Evolutionary conservation across 352 stramenopile species (phyloP).

Genomic region (Thraustotheca clavata): DNA sequence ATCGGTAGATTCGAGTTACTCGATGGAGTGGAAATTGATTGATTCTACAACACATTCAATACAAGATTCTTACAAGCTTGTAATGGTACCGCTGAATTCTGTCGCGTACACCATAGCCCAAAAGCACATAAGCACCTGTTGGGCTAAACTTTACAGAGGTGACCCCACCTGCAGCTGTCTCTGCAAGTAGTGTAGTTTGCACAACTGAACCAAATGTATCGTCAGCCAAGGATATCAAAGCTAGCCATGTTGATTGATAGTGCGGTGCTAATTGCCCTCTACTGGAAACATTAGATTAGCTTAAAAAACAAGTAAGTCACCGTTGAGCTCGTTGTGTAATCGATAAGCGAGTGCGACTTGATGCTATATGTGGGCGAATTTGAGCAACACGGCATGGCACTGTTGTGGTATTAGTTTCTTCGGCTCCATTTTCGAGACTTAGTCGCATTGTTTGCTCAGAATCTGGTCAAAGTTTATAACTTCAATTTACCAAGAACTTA

Average conservation of each 20-base stretch:
- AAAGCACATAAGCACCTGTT: conserved; percentile 72
- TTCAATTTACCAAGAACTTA: not conserved
- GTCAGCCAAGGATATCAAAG: conserved; percentile 66
- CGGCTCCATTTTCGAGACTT: not conserved
- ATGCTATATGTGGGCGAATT: conserved; percentile 77
- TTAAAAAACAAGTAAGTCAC: not conserved
- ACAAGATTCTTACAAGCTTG: not conserved
- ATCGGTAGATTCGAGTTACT: conserved; percentile 82
- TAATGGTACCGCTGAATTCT: conserved; percentile 61
- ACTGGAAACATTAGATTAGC: not conserved
- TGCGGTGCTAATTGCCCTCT: conserved; percentile 55
- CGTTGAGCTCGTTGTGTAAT: conserved; percentile 63
- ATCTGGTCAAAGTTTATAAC: not conserved
- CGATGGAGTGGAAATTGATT: conserved; percentile 75
- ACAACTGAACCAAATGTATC: conserved; percentile 69
- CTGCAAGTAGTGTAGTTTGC: conserved; percentile 71
- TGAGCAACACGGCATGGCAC: conserved; percentile 28
- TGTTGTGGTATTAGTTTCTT: not conserved
- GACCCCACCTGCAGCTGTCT: conserved; percentile 72
- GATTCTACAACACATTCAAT: conserved; percentile 32
- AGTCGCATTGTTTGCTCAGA: not conserved
- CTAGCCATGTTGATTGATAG: conserved; percentile 80
- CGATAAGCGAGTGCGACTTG: conserved; percentile 69
- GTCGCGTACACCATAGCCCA: conserved; percentile 80
- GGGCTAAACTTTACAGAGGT: conserved; percentile 87